Evolutionary conservation across 2,329 filamentous ascomycete genomes (phyloP), one percentile per base, ranked within the genome.

Genomic region (Chrysosporium queenslandicum): DNA sequence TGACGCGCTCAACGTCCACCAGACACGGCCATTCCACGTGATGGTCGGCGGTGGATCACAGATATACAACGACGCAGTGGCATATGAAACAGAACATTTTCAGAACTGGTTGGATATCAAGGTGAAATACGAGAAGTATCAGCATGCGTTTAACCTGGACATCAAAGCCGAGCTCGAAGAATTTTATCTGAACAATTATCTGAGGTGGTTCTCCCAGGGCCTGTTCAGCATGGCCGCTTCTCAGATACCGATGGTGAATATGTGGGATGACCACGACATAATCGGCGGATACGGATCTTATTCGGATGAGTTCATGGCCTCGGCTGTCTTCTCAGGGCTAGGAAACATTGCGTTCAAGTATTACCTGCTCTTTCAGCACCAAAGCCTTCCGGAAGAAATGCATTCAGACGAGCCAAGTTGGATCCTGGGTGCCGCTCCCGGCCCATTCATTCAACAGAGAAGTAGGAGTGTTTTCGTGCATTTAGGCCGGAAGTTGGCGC

Each of bases 11-110:
- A 96, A 96, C 66, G 87, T 76, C 20, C 92, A 98, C 64, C 90
- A 95, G 67, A 86, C 83, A 39, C 81, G 83, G 49, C 92, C 92
- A 1, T 98, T 97, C 72, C 94, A 98, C 68, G 89, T 95, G 51
- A 98, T 98, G 92, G 79, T 98, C 59, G 94, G 92, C 32, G 94
- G 92, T 45, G 92, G 92, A 53, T 91, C 97, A 64, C 92, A 98
- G 68, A 86, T 98, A 56, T 98, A 96, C 71, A 97, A 95, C 60
- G 92, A 98, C 66, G 79, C 79, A 12, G 83, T 90, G 16, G 85
- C 87, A 70, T 75, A 81, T 41, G 77, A 94, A 54, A 87, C 87
- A 2, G 74, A 73, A 2, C 73, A 86, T 20, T 96, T 97, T 73
- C 80, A 80, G 53, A 80, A 88, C 56, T 98, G 92, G 92, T 77